Evolutionary conservation across 2,329 filamentous ascomycete species (phyloP).

Genomic region (Aureobasidium sp.): DNA sequence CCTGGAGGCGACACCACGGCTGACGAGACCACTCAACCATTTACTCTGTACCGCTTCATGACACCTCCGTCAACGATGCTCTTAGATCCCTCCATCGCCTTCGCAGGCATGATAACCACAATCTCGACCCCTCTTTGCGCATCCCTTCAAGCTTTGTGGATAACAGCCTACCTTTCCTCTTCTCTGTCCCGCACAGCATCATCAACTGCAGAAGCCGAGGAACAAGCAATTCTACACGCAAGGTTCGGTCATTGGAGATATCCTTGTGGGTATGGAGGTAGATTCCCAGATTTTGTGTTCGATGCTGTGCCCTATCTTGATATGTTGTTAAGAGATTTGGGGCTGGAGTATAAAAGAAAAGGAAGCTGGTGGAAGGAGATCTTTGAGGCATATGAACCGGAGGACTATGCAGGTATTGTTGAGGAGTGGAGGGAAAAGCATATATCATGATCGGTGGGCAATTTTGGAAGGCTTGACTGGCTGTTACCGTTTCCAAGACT

Average conservation of each 20-base stretch:
- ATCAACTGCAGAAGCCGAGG: slow-evolving; percentile 44
- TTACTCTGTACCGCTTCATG: slow-evolving; percentile 50
- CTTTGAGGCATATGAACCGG: slow-evolving; percentile 63
- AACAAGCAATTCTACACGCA: slow-evolving; percentile 63
- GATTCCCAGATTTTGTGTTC: slow-evolving; percentile 77
- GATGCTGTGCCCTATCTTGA: slow-evolving; percentile 81
- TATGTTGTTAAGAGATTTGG: slow-evolving; percentile 71
- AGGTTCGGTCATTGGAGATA: slow-evolving; percentile 78
- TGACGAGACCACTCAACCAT: slow-evolving; percentile 27
- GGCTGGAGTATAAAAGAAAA: slow-evolving; percentile 64
- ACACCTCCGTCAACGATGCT: slow-evolving; percentile 39
- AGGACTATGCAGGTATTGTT: slow-evolving; percentile 62
- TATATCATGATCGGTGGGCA: no score
- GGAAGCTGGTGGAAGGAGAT: slow-evolving; percentile 52
- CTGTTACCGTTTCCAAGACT: no score
- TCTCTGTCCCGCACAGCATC: slow-evolving; percentile 43
- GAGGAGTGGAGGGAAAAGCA: slow-evolving; percentile 52
- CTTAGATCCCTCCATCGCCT: slow-evolving; percentile 41
- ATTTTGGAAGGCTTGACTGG: no score
- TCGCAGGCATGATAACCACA: slow-evolving; percentile 43
- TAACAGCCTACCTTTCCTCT: slow-evolving; percentile 66
- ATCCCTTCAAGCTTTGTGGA: slow-evolving; percentile 47
- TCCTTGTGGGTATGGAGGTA: slow-evolving; percentile 68
- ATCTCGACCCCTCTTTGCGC: slow-evolving; percentile 43
- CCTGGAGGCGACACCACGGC: background rate